Evolutionary conservation across 2,329 filamentous ascomycete species (phyloP).

Genomic region (Cytospora paraplurivora): DNA sequence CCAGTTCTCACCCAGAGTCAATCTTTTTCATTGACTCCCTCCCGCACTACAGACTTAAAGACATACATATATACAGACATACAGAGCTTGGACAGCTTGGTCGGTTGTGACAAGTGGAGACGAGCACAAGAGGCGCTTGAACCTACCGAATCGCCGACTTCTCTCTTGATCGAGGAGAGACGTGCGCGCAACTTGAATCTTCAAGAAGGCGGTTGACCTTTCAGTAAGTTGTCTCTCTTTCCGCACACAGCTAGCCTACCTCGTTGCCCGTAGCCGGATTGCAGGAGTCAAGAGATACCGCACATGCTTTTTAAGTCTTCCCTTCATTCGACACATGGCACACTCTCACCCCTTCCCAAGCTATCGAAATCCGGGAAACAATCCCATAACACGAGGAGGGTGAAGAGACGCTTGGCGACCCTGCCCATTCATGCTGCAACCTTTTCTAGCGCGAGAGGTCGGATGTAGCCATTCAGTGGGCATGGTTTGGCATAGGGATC

Average conservation of each 20-base stretch:
- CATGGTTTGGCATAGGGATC: slow-evolving; percentile 38
- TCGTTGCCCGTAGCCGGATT: slow-evolving; percentile 14
- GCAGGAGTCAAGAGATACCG: slow-evolving; percentile 5
- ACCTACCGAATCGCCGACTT: slow-evolving; percentile 11
- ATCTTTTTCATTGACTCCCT: slow-evolving; percentile 22
- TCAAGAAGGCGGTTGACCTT: slow-evolving; percentile 7
- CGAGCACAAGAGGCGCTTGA: slow-evolving; percentile 12
- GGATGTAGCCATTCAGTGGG: slow-evolving; percentile 42
- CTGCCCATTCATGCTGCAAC: slow-evolving; percentile 39
- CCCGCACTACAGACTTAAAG: slow-evolving; percentile 8
- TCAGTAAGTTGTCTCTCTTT: slow-evolving; percentile 18
- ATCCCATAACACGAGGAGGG: slow-evolving; percentile 24
- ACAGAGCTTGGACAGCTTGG: slow-evolving; percentile 16
- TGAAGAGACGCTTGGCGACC: slow-evolving; percentile 35
- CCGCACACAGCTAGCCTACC: slow-evolving; percentile 13
- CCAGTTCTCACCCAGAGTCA: slow-evolving; percentile 2
- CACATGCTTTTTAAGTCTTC: background rate
- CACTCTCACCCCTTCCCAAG: slow-evolving; percentile 17
- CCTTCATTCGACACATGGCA: slow-evolving; percentile 6
- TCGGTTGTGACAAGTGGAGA: slow-evolving; percentile 24
- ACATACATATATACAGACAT: background rate
- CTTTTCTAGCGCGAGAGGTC: slow-evolving; percentile 40
- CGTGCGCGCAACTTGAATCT: slow-evolving; percentile 8
- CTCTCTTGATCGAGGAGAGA: slow-evolving; percentile 13
- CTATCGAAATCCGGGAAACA: slow-evolving; percentile 14